phyloP scores from a whole-genome alignment of 2,329 filamentous ascomycete species.

The Botrytis tulipae region DNA sequence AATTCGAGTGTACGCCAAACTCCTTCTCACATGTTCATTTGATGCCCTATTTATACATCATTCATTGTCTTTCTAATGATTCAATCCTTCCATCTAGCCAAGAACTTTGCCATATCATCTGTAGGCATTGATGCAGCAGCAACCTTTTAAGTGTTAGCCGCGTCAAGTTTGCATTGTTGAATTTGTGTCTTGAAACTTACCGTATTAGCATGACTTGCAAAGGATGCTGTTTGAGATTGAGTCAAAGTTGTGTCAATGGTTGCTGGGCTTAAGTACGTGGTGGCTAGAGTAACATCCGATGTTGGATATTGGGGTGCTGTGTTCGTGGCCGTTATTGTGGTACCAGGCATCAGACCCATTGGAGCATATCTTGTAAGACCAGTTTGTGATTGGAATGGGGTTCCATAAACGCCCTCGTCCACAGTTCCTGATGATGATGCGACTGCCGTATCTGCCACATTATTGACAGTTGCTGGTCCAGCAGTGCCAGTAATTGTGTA shows the following conservation, averaged over 20 bases:
- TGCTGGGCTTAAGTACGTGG: conserved; percentile 37
- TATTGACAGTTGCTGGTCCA: conserved; percentile 38
- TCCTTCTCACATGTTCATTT: conserved; percentile 6
- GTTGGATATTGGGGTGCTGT: conserved; percentile 41
- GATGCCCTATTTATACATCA: not conserved
- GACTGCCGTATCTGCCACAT: conserved; percentile 23
- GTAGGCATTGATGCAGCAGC: conserved; percentile 36
- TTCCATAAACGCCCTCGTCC: conserved; percentile 31
- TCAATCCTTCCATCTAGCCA: conserved; percentile 43
- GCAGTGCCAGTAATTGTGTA: conserved; percentile 41
- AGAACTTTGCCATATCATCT: conserved; percentile 41
- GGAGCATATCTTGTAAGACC: conserved; percentile 42
- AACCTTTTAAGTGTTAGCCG: conserved; percentile 31
- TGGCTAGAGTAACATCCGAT: conserved; percentile 39
- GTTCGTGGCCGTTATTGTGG: conserved; percentile 41
- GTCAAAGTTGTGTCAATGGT: conserved; percentile 41
- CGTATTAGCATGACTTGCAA: conserved; percentile 40
- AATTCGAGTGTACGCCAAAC: conserved; percentile 19
- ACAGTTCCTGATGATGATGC: conserved; percentile 16
- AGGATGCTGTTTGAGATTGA: conserved; percentile 38
- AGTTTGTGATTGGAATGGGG: conserved; percentile 40
- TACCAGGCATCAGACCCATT: conserved; percentile 42
- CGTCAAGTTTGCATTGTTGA: not conserved
- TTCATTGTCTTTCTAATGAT: not conserved
- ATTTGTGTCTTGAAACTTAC: conserved; percentile 31